Percentiles rank a stretch among this genome's conserved stretches.
Evolutionary conservation across 306 rosid genomes (phyloP).

Genomic region (Fragaria ananassa): DNA sequence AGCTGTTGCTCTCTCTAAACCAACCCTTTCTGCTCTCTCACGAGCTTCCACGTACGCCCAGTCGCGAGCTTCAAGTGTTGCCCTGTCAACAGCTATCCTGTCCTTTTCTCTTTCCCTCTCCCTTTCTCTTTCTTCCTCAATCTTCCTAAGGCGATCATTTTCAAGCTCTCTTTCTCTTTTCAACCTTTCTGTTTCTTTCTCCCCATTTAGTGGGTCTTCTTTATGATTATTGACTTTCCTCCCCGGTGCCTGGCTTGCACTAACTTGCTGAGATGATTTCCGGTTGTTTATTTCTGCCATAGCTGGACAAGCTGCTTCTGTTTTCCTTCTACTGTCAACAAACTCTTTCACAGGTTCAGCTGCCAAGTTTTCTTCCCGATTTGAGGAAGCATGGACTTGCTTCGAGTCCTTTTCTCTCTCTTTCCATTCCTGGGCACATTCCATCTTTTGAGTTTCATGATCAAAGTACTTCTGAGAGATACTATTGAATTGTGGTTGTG

Average conservation of each 20-base stretch:
- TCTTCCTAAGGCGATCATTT: constrained; percentile 59
- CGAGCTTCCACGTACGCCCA: constrained; percentile 58
- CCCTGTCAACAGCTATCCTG: constrained; percentile 73
- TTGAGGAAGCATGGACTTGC: constrained; percentile 28
- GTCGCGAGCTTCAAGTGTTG: constrained; percentile 73
- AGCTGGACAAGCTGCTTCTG: constrained; percentile 34
- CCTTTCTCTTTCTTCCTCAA: constrained; percentile 87
- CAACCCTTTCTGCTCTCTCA: constrained; percentile 73
- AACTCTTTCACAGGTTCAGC: constrained; percentile 29
- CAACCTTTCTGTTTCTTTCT: constrained; percentile 56
- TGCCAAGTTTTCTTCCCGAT: constrained; percentile 31
- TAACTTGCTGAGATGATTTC: constrained; percentile 36
- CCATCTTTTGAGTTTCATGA: constrained; percentile 42
- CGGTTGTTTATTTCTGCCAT: constrained; percentile 33
- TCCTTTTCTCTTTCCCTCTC: constrained; percentile 97
- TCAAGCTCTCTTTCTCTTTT: constrained; percentile 62
- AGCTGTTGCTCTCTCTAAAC: constrained; percentile 76
- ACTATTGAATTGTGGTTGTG: constrained; percentile 29
- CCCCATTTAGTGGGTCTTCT: constrained; percentile 35
- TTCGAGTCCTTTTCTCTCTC: constrained; percentile 37
- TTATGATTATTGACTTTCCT: constrained; percentile 43
- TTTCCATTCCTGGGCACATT: constrained; percentile 37
- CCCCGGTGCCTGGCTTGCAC: constrained; percentile 39
- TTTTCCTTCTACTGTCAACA: constrained; percentile 36
- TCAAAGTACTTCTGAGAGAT: constrained; percentile 35